Conservation (phyloP, 345 rosid genomes). For the Dipteronia sinensis region DNA sequence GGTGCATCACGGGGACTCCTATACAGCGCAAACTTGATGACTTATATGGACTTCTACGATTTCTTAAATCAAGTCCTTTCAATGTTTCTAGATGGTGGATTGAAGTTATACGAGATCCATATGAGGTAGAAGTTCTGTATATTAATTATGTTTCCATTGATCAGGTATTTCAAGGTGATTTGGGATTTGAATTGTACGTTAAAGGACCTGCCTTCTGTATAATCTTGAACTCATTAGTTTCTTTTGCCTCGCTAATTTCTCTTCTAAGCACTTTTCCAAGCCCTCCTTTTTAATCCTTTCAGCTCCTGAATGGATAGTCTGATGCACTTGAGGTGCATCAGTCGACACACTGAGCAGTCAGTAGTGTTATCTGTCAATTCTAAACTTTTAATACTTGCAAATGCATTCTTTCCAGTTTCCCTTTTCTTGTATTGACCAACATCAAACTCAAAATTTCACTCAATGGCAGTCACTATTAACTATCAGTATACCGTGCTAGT, state of each 20-base stretch:
- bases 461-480: not conserved
- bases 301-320: not conserved
- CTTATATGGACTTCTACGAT: conserved; percentile 78
- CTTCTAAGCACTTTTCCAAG: not conserved
- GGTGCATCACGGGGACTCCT: conserved; percentile 99
- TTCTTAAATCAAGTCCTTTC: conserved; percentile 81
- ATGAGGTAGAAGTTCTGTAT: conserved; percentile 55
- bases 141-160: not conserved
- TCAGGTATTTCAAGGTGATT: not conserved
- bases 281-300: conserved; percentile 6
- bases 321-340: not conserved
- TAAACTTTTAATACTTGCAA: not conserved
- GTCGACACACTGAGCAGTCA: not conserved
- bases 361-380: not conserved
- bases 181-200: not conserved
- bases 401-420: not conserved
- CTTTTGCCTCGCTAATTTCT: not conserved
- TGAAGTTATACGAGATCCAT: conserved; percentile 88
- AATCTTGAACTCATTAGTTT: not conserved
- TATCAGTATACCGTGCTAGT: conserved; percentile 8
- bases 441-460: not conserved
- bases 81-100: conserved; percentile 87
- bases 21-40: conserved; percentile 95
- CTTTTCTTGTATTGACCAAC: not conserved
- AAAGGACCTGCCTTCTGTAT: conserved; percentile 5